Conservation (phyloP, 1,284 basidiomycete species). For the Vanrija sp. region DNA sequence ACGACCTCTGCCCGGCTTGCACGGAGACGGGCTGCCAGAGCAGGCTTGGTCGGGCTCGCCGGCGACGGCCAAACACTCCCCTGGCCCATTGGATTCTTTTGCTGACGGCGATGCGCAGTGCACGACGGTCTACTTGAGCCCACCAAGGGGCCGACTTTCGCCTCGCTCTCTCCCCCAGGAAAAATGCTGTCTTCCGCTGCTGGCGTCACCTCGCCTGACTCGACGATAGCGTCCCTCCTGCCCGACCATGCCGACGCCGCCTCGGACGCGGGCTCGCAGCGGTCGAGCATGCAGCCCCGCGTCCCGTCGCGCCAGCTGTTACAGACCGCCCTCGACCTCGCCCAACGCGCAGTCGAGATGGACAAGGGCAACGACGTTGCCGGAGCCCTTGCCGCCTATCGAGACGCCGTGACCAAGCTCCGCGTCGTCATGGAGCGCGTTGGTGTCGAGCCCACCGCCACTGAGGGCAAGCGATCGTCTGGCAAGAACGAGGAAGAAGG, state of each 20-base stretch:
- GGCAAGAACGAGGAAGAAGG: slow-evolving; percentile 46
- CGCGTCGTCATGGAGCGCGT: slow-evolving; percentile 49
- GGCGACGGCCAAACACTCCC: too few relatives aligned
- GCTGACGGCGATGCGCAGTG: background rate
- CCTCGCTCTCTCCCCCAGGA: background rate
- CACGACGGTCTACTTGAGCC: background rate
- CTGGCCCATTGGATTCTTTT: background rate
- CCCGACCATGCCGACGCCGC: slow-evolving; percentile 9
- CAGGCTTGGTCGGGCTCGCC: too few relatives aligned
- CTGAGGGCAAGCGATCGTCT: slow-evolving; percentile 10
- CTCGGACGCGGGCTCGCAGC: slow-evolving; percentile 9
- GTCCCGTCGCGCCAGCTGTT: slow-evolving; percentile 45
- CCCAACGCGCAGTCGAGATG: slow-evolving; percentile 49
- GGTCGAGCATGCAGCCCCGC: slow-evolving; percentile 22
- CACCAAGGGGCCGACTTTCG: background rate
- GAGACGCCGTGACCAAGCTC: slow-evolving; percentile 44
- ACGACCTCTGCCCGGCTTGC: background rate
- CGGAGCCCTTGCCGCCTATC: slow-evolving; percentile 45
- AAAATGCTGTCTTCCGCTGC: background rate
- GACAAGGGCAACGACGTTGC: slow-evolving; percentile 48
- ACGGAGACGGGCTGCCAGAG: too few relatives aligned
- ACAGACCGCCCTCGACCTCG: slow-evolving; percentile 47
- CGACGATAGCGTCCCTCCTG: slow-evolving; percentile 14
- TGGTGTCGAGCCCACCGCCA: slow-evolving; percentile 26
- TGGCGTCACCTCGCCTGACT: background rate